A percentile compares a stretch with the other conserved stretches of the same genome.
Conservation (phyloP, 768 basidiomycete species). For the Filobasidium wieringae region DNA sequence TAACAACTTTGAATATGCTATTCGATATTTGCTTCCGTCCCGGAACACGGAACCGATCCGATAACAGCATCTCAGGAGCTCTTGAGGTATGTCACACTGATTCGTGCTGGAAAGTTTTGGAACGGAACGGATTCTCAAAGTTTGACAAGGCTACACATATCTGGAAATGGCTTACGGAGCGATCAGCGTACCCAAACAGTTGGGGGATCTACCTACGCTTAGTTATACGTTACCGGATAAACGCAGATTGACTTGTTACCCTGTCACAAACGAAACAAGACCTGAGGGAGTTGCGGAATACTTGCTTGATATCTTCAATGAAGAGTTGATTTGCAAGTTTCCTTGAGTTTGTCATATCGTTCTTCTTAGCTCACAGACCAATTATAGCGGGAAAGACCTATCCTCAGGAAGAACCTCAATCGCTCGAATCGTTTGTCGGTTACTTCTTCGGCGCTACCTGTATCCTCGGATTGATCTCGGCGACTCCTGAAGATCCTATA, state of each 20-base stretch:
- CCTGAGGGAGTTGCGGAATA: slow-evolving; percentile 50
- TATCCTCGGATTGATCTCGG: slow-evolving; percentile 51
- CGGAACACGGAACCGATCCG: no score
- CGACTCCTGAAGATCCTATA: slow-evolving; percentile 23
- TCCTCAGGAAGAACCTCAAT: slow-evolving; percentile 56
- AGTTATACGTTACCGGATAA: slow-evolving; percentile 41
- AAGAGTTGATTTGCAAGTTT: slow-evolving; percentile 51
- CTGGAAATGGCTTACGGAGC: slow-evolving; percentile 55
- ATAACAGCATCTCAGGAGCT: no score
- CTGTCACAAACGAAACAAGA: slow-evolving; percentile 45
- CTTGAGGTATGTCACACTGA: no score
- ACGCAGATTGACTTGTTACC: slow-evolving; percentile 45
- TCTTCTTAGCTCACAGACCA: neutral
- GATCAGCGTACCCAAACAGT: slow-evolving; percentile 39
- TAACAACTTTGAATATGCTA: no score
- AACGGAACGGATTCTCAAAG: no score
- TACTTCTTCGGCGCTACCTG: slow-evolving; percentile 73
- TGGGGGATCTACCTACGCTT: slow-evolving; percentile 43
- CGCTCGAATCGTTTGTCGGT: slow-evolving; percentile 50
- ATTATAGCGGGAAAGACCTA: slow-evolving; percentile 55
- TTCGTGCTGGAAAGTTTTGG: no score
- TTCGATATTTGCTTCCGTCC: no score
- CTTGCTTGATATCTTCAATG: slow-evolving; percentile 54
- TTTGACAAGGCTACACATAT: no score
- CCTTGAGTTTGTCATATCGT: neutral